Evolutionary conservation across 345 rosid species (phyloP).

Genomic region (Syzygium grande): DNA sequence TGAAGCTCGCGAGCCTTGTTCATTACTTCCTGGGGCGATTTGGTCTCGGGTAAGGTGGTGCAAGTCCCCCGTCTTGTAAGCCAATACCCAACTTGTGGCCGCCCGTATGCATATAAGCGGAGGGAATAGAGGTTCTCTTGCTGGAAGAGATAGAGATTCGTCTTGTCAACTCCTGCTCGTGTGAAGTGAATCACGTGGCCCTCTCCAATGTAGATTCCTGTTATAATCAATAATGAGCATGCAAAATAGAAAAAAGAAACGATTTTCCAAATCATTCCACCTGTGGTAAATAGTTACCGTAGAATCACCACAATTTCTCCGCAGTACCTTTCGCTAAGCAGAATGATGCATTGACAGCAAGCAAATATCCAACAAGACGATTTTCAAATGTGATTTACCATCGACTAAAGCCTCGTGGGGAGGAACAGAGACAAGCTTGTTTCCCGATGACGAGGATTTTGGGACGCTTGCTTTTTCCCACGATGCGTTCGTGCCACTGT

Average conservation of each 20-base stretch:
- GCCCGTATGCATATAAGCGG: background rate
- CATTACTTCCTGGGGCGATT: background rate
- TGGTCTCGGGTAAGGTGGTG: background rate
- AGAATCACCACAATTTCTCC: background rate
- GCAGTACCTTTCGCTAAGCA: background rate
- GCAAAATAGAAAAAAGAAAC: background rate
- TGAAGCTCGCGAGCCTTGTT: background rate
- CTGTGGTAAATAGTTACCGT: background rate
- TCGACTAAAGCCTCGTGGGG: background rate
- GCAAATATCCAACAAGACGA: background rate
- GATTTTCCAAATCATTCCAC: background rate
- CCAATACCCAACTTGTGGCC: background rate
- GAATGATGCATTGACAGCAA: background rate
- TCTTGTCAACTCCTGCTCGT: background rate
- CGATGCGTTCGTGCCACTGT: background rate
- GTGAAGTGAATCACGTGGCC: background rate
- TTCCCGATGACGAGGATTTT: background rate
- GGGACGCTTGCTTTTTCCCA: background rate
- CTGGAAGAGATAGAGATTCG: background rate
- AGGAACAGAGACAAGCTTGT: background rate
- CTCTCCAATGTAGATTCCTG: background rate
- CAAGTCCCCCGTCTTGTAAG: background rate
- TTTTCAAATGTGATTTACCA: fast-evolving
- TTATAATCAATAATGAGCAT: background rate
- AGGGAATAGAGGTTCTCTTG: background rate